These are phyloP conservation scores for Dryas octopetala DNA, from an alignment of 306 rosid genomes.

Conservation along the genomic window DNA sequence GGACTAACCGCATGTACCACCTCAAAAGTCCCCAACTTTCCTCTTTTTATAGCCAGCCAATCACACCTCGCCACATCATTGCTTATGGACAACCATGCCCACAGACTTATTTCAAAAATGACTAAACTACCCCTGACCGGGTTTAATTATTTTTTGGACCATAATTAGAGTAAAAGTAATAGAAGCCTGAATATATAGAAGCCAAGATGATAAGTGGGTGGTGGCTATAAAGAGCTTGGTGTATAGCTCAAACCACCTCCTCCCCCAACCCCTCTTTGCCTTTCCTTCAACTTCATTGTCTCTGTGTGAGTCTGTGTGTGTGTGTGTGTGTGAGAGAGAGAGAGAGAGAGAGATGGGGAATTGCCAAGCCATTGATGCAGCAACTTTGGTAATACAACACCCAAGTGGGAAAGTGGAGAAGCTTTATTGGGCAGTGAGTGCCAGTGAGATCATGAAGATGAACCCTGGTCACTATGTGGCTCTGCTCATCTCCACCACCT, in stretches of 20 bases:
- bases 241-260: slow-evolving; percentile 11
- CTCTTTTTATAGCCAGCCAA: slow-evolving; percentile 31
- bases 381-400: slow-evolving; percentile 79
- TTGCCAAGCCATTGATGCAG: slow-evolving; percentile 97
- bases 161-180: neutral
- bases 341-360: slow-evolving; percentile 64
- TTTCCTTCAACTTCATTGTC: neutral
- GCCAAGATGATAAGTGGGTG: slow-evolving; percentile 11
- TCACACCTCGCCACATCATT: slow-evolving; percentile 35
- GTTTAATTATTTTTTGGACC: neutral
- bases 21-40: slow-evolving; percentile 13
- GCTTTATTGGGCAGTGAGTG: slow-evolving; percentile 73
- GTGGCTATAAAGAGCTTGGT: slow-evolving; percentile 29
- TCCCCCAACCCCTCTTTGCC: neutral
- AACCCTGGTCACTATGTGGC: slow-evolving; percentile 97
- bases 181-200: neutral
- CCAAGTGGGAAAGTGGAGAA: slow-evolving; percentile 87
- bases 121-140: slow-evolving; percentile 15
- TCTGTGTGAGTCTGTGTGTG: neutral
- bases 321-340: slow-evolving; percentile 6
- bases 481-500: slow-evolving; percentile 86
- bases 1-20: neutral
- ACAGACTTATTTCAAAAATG: neutral
- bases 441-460: slow-evolving; percentile 77
- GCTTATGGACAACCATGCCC: slow-evolving; percentile 6